These are phyloP conservation scores for Skeletonema menzelii DNA, from an alignment of 108 stramenopile species.

Conservation along the genomic window DNA sequence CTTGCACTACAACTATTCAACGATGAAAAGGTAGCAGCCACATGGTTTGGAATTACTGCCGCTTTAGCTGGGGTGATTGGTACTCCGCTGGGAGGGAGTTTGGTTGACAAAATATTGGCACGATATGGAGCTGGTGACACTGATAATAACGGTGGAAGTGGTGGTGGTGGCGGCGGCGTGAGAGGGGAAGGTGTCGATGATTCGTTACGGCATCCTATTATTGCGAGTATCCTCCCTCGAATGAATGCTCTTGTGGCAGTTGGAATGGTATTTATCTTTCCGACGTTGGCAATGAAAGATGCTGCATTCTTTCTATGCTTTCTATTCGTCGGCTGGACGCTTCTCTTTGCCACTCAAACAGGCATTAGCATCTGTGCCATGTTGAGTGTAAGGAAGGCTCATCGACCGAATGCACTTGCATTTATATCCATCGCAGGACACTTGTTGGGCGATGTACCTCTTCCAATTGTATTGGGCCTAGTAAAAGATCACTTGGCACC, in stretches of 20 bases:
- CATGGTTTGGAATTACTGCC: conserved; percentile 44
- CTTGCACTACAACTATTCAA: conserved; percentile 43
- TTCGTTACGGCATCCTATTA: conserved; percentile 30
- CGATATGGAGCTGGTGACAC: conserved; percentile 7
- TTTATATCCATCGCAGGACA: conserved; percentile 44
- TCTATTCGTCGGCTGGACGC: conserved; percentile 48
- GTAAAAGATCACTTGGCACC: conserved; percentile 47
- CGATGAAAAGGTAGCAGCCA: conserved; percentile 37
- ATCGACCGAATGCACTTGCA: conserved; percentile 51
- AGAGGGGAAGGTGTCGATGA: conserved; percentile 26
- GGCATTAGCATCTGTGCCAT: conserved; percentile 40
- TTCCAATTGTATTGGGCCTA: conserved; percentile 43
- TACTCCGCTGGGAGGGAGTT: conserved; percentile 34
- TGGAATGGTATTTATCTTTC: conserved; percentile 31
- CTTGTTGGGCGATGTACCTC: conserved; percentile 43
- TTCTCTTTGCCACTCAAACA: conserved; percentile 49
- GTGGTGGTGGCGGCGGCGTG: neutral
- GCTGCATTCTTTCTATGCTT: conserved; percentile 43
- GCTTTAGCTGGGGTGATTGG: conserved; percentile 37
- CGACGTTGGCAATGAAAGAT: conserved; percentile 39
- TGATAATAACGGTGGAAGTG: neutral
- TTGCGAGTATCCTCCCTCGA: conserved; percentile 35
- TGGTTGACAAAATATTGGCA: conserved; percentile 29
- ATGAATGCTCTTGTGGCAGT: conserved; percentile 34
- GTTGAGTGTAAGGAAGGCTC: conserved; percentile 37